Evolutionary conservation across 129 eudicot species (phyloP).

Genomic region (Arctium minus): DNA sequence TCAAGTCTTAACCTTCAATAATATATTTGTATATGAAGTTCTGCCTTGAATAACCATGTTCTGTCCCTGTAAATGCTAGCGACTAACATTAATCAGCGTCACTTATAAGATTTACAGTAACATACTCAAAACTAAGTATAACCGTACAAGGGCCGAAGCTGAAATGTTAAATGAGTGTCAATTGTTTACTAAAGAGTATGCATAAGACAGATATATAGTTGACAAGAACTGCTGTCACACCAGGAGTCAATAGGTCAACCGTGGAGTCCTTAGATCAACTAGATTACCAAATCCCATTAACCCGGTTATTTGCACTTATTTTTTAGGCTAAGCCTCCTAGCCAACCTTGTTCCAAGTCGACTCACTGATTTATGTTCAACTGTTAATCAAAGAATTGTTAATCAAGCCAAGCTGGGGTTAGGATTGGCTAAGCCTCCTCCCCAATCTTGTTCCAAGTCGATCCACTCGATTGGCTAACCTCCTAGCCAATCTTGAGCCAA

Average conservation of each 20-base stretch:
- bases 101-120: neutral
- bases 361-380: neutral
- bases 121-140: neutral
- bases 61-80: slow-evolving; percentile 8
- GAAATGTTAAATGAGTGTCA: neutral
- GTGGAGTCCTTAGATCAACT: neutral
- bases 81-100: slow-evolving; percentile 7
- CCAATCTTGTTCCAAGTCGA: slow-evolving; percentile 1
- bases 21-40: neutral
- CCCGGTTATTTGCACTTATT: neutral
- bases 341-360: neutral
- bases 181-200: neutral
- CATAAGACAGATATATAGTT: neutral
- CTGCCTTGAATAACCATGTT: neutral
- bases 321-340: neutral
- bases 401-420: neutral
- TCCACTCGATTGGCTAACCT: neutral
- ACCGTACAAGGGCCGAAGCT: neutral
- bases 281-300: neutral
- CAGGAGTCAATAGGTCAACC: neutral
- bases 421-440: neutral
- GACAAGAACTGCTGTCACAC: neutral
- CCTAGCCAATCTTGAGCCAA: slow-evolving; percentile 1
- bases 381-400: neutral
- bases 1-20: slow-evolving; percentile 7